Evolutionary conservation across 1,284 basidiomycete genomes (phyloP).

Genomic region (Meira miltonrushii): DNA sequence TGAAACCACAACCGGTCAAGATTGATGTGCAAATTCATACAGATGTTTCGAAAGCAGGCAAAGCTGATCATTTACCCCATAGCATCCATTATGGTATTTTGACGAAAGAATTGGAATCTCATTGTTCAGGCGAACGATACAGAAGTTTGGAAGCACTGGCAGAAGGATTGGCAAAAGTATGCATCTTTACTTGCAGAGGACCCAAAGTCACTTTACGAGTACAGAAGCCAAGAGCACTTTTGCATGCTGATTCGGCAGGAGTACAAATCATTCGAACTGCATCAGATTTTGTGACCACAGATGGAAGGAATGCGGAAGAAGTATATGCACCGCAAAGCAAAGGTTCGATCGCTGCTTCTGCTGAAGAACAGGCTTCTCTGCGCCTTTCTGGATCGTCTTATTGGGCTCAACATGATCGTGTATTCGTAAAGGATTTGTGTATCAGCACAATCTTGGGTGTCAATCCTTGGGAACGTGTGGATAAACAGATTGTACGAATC

Average conservation of each 20-base stretch:
- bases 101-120: constrained; percentile 46
- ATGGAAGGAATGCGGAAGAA: constrained; percentile 12
- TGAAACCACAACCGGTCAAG: constrained; percentile 59
- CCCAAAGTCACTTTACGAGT: constrained; percentile 56
- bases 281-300: constrained; percentile 26
- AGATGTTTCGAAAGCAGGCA: constrained; percentile 59
- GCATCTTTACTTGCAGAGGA: constrained; percentile 55
- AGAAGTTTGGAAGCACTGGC: constrained; percentile 31
- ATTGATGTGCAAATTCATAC: constrained; percentile 61
- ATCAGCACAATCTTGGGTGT: constrained; percentile 67
- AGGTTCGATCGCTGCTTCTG: neutral
- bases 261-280: constrained; percentile 53
- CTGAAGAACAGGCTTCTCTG: constrained; percentile 11
- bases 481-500: constrained; percentile 66
- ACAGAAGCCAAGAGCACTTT: constrained; percentile 59
- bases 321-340: constrained; percentile 4
- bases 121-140: constrained; percentile 27
- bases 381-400: constrained; percentile 25
- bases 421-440: constrained; percentile 59
- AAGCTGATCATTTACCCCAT: constrained; percentile 60
- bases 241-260: constrained; percentile 59
- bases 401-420: constrained; percentile 29
- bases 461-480: constrained; percentile 66
- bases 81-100: constrained; percentile 57
- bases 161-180: constrained; percentile 56